phyloP scores from a whole-genome alignment of 2,329 filamentous ascomycete species.

The Pseudofabraea citricarpa region DNA sequence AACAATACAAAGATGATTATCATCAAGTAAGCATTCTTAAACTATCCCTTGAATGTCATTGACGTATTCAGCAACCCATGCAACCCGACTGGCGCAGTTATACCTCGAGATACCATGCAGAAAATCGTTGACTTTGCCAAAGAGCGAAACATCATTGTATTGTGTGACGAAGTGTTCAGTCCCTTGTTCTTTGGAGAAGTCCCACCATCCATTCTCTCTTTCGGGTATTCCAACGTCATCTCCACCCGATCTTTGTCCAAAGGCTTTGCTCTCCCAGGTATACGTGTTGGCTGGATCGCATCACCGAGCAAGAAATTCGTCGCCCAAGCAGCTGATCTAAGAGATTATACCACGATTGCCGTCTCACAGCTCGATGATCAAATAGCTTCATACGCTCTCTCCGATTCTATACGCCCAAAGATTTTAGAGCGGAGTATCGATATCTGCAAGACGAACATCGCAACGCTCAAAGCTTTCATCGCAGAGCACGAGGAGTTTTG shows the following conservation, averaged over 20 bases:
- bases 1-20: constrained; percentile 68
- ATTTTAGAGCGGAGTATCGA: constrained; percentile 59
- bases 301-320: constrained; percentile 59
- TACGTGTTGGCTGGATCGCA: constrained; percentile 79
- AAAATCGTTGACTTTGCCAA: constrained; percentile 60
- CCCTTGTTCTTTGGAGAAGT: constrained; percentile 68
- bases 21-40: constrained; percentile 36
- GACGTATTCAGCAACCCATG: constrained; percentile 56
- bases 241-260: constrained; percentile 84
- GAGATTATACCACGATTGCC: constrained; percentile 83
- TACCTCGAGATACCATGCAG: constrained; percentile 55
- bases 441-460: constrained; percentile 64
- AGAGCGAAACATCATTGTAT: constrained; percentile 57
- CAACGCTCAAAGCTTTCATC: constrained; percentile 62
- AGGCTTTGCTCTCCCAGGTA: constrained; percentile 76
- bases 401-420: constrained; percentile 54
- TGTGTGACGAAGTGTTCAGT: constrained; percentile 79
- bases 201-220: constrained; percentile 64
- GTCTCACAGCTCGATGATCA: constrained; percentile 80
- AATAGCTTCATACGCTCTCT: constrained; percentile 71
- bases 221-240: constrained; percentile 67
- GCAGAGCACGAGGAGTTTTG: constrained; percentile 58
- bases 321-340: constrained; percentile 54
- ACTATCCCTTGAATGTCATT: too few relatives aligned
- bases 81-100: constrained; percentile 73